Conservation (phyloP, 495 filamentous ascomycete genomes). For the Aspergillus nidulans region DNA sequence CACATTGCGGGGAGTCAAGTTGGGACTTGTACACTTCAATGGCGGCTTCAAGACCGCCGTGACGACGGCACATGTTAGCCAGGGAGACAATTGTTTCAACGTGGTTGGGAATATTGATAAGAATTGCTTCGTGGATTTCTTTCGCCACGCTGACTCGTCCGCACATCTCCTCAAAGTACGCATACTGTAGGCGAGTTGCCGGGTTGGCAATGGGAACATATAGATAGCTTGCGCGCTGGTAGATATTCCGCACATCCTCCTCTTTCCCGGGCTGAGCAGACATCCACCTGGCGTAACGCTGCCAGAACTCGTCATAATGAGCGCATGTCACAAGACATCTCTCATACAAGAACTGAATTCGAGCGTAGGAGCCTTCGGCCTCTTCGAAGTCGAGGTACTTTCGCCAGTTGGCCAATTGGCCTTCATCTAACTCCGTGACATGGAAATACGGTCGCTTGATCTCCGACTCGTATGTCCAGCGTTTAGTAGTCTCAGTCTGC, state of each 20-base stretch:
- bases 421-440: slow-evolving; percentile 84
- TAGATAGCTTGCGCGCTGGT: slow-evolving; percentile 77
- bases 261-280: slow-evolving; percentile 71
- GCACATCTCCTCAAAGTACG: slow-evolving; percentile 86
- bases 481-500: slow-evolving; percentile 84
- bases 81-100: slow-evolving; percentile 84
- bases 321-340: slow-evolving; percentile 88
- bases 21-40: slow-evolving; percentile 80
- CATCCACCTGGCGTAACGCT: slow-evolving; percentile 98
- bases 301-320: slow-evolving; percentile 96
- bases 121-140: slow-evolving; percentile 78
- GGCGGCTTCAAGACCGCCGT: slow-evolving; percentile 79
- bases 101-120: slow-evolving; percentile 65
- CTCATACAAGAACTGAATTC: slow-evolving; percentile 85
- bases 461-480: slow-evolving; percentile 92
- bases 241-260: slow-evolving; percentile 90
- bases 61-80: slow-evolving; percentile 83
- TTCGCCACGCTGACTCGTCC: slow-evolving; percentile 71
- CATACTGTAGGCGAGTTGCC: slow-evolving; percentile 80
- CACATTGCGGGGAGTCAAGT: slow-evolving; percentile 64
- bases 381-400: slow-evolving; percentile 98
- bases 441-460: slow-evolving; percentile 98
- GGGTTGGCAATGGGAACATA: slow-evolving; percentile 82
- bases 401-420: slow-evolving; percentile 86
- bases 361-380: slow-evolving; percentile 67